Base-by-base conservation (phyloP, 2,329 filamentous ascomycete genomes). In the Ascomycota sp. region DNA sequence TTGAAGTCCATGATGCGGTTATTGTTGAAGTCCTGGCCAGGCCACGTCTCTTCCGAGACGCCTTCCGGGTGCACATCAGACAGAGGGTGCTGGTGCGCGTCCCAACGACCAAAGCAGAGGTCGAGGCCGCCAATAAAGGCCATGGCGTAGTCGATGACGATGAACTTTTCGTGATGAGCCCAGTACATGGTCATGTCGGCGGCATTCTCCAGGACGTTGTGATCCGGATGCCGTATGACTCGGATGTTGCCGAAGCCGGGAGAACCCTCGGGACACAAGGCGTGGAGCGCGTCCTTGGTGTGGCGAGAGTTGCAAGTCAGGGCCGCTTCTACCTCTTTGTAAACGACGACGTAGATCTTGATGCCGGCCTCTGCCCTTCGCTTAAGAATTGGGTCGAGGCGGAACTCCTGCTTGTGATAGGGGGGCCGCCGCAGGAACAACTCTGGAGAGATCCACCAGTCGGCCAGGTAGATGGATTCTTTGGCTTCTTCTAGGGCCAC, bases 171-270 rank as follows among this genome's bases (percentile, higher is more conserved):
- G 50, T 98, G 89, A 50, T 98, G 89, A 0, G 89, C 89, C 72
- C 86, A 95, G 58, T 92, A 93, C 47, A 93, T 82, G 1, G 83
- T 93, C 80, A 92, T 91, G 44, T 95, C 86, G 25, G 79, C 79
- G 2, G 77, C 79, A 46, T 93, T 93, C 46, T 93, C 83, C 33
- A 95, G 72, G 2, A 92, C 68, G 41, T 93, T 93, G 57, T 95
- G 86, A 51, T 95, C 86, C 0, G 86, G 86, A 54, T 95, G 86
- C 25, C 86, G 72, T 69, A 91, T 77, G 34, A 92, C 63, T 27
- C 63, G 68, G 49, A 98, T 95, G 49, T 95, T 95, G 32, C 80
- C 82, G 50, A 84, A 63, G 1, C 86, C 89, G 0, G 76, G 77
- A 1, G 66, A 66, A 7, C 83, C 86, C 48, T 86, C 65, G 0